These are phyloP conservation scores for Kwoniella shivajii DNA, from an alignment of 1,284 basidiomycete species.

Conservation along the genomic window DNA sequence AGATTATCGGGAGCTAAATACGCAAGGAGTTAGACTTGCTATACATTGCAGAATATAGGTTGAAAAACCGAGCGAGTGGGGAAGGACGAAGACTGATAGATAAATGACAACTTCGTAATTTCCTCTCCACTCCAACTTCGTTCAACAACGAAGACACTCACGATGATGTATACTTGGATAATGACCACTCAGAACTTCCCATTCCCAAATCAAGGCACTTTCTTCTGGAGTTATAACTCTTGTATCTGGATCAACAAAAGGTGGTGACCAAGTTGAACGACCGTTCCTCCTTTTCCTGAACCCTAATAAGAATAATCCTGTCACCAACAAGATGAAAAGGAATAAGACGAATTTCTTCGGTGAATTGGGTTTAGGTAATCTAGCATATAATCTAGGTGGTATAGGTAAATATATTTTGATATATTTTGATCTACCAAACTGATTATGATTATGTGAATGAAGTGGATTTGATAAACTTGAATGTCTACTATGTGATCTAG, in stretches of 20 bases:
- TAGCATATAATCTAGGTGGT: slow-evolving; percentile 59
- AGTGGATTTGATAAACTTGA: neutral
- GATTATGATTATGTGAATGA: slow-evolving; percentile 6
- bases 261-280: slow-evolving; percentile 66
- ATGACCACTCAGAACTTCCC: slow-evolving; percentile 88
- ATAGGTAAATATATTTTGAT: slow-evolving; percentile 61
- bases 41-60: neutral
- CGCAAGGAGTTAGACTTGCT: neutral
- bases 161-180: slow-evolving; percentile 77
- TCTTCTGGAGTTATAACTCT: slow-evolving; percentile 75
- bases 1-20: slow-evolving; percentile 67
- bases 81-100: neutral
- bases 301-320: slow-evolving; percentile 59
- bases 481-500: slow-evolving; percentile 16
- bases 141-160: slow-evolving; percentile 55
- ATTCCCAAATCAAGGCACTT: slow-evolving; percentile 83
- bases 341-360: slow-evolving; percentile 59
- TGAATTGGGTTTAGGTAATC: slow-evolving; percentile 58
- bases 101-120: too few relatives aligned
- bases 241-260: slow-evolving; percentile 71
- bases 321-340: slow-evolving; percentile 57
- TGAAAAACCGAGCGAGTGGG: neutral
- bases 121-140: too few relatives aligned
- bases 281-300: slow-evolving; percentile 55
- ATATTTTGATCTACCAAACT: slow-evolving; percentile 21